Conservation (phyloP, 345 rosid species). For the Linum lewisii region DNA sequence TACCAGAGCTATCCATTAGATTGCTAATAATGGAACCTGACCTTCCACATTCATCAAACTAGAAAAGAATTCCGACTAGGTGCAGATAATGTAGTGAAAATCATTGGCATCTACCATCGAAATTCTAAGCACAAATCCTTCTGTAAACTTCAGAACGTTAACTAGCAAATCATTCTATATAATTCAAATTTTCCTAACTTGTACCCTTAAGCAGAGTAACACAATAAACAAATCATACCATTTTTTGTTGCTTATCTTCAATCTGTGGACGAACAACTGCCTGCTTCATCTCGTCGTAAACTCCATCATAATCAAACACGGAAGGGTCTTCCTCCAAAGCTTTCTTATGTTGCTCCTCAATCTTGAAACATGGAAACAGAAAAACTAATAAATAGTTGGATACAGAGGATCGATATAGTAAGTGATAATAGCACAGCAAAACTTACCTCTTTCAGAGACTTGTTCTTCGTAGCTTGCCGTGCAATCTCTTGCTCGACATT, state of each 20-base stretch:
- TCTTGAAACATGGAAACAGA: conserved; percentile 25
- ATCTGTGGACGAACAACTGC: conserved; percentile 37
- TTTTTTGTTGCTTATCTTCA: conserved; percentile 54
- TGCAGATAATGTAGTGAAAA: no score
- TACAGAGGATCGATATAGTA: not conserved
- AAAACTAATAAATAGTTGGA: not conserved
- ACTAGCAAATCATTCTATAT: not conserved
- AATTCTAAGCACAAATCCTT: not conserved
- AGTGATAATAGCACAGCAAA: not conserved
- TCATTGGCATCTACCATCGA: not conserved
- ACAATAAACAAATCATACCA: conserved; percentile 29
- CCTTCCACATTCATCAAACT: not conserved
- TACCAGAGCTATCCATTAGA: no score
- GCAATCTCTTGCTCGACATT: conserved; percentile 69
- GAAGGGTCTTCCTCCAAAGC: conserved; percentile 79
- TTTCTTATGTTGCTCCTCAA: conserved; percentile 83
- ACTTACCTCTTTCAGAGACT: conserved; percentile 57
- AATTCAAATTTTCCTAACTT: no score
- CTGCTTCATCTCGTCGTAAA: conserved; percentile 72
- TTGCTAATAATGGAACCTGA: not conserved
- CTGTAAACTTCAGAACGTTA: not conserved
- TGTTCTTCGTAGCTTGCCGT: conserved; percentile 71
- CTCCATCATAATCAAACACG: conserved; percentile 75
- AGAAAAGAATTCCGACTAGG: not conserved
- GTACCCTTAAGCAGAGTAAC: not conserved